Percentiles rank a stretch among this genome's conserved stretches.
Conservation (phyloP, 495 filamentous ascomycete genomes). For the Aspergillus sclerotioniger region DNA sequence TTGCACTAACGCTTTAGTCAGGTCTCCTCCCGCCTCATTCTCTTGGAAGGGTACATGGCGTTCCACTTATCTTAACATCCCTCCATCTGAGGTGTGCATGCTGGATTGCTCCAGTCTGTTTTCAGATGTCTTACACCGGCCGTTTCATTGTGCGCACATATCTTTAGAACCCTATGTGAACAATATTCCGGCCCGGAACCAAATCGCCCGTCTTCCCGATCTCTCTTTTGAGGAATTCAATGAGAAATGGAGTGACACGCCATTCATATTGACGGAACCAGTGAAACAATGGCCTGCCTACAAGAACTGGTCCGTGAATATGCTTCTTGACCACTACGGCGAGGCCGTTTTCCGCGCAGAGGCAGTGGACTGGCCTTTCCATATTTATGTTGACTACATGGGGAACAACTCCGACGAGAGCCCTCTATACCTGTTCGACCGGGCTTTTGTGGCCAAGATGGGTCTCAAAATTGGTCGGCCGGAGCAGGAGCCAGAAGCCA, state of each 20-base stretch:
- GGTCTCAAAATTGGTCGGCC: slow-evolving; percentile 56
- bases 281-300: slow-evolving; percentile 82
- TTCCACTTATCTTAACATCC: slow-evolving; percentile 69
- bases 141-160: slow-evolving; percentile 85
- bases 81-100: slow-evolving; percentile 51
- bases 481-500: slow-evolving; percentile 43
- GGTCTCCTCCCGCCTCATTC: slow-evolving; percentile 48
- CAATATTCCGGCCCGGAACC: slow-evolving; percentile 70
- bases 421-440: slow-evolving; percentile 91
- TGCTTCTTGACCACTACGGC: slow-evolving; percentile 61
- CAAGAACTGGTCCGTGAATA: slow-evolving; percentile 67
- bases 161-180: slow-evolving; percentile 60
- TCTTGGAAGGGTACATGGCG: slow-evolving; percentile 87
- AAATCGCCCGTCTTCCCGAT: slow-evolving; percentile 66
- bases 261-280: slow-evolving; percentile 86
- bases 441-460: slow-evolving; percentile 86
- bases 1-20: slow-evolving; percentile 20
- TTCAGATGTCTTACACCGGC: slow-evolving; percentile 87
- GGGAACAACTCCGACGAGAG: slow-evolving; percentile 78
- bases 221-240: slow-evolving; percentile 74
- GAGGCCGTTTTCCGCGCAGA: slow-evolving; percentile 79
- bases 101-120: slow-evolving; percentile 72
- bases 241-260: slow-evolving; percentile 69
- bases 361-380: slow-evolving; percentile 87
- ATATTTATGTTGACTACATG: slow-evolving; percentile 83